These are phyloP conservation scores for Saccharomyces hybrid DNA, from an alignment of 1,139 yeast genomes.

Conservation along the genomic window DNA sequence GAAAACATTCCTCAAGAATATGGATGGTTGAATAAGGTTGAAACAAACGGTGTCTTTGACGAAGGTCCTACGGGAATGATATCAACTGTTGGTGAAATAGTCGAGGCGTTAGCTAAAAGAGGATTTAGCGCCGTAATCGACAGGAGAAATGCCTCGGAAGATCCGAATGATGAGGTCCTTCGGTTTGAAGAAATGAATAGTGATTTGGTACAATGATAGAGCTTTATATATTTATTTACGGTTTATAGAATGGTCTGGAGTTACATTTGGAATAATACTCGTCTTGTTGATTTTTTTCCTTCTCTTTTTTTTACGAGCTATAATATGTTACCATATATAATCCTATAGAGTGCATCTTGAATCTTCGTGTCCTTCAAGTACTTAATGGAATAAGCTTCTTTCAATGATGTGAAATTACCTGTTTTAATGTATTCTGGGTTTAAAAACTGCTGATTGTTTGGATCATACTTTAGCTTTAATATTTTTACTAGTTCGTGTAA, in stretches of 20 bases:
- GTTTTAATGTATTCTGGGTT: slow-evolving; percentile 27
- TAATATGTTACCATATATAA: slow-evolving; percentile 20
- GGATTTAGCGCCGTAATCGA: slow-evolving; percentile 5
- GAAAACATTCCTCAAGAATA: slow-evolving; percentile 53
- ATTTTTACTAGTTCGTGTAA: slow-evolving; percentile 37
- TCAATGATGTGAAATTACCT: slow-evolving; percentile 27
- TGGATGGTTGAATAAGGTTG: slow-evolving; percentile 54
- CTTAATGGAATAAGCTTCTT: slow-evolving; percentile 17
- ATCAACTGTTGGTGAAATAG: slow-evolving; percentile 50
- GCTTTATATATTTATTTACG: slow-evolving; percentile 1
- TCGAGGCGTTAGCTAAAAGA: slow-evolving; percentile 28
- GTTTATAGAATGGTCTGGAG: slow-evolving; percentile 1
- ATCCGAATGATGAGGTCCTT: slow-evolving; percentile 16
- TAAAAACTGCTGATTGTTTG: slow-evolving; percentile 33
- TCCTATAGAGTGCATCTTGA: slow-evolving; percentile 33
- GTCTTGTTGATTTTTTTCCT: neutral
- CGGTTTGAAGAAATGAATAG: slow-evolving; percentile 15
- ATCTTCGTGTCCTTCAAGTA: slow-evolving; percentile 31
- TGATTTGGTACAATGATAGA: slow-evolving; percentile 6
- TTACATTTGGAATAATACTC: neutral
- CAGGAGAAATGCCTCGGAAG: slow-evolving; percentile 1
- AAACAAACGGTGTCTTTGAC: slow-evolving; percentile 48
- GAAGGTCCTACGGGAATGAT: slow-evolving; percentile 68
- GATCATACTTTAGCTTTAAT: slow-evolving; percentile 35
- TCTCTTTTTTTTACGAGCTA: slow-evolving; percentile 1